These are phyloP conservation scores for Jackrogersella minutella DNA, from an alignment of 495 filamentous ascomycete genomes.

Conservation along the genomic window DNA sequence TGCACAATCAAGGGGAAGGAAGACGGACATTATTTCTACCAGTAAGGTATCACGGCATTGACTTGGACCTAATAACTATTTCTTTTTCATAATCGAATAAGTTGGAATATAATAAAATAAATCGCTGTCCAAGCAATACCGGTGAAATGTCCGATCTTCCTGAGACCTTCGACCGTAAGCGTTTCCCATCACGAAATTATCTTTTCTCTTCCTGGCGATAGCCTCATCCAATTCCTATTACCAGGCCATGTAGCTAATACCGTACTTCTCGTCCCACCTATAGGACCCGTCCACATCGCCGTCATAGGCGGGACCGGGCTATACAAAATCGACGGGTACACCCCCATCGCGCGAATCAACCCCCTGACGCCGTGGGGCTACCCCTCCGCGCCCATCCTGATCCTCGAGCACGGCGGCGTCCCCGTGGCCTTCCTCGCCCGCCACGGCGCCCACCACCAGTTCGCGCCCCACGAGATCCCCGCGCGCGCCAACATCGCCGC, in stretches of 20 bases:
- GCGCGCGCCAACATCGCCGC: constrained; percentile 95
- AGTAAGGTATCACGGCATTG: neutral
- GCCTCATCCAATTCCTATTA: constrained; percentile 5
- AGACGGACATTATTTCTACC: too few species aligned
- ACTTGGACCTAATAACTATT: neutral
- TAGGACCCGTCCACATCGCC: constrained; percentile 85
- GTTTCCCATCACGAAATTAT: neutral
- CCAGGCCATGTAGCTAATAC: constrained; percentile 8
- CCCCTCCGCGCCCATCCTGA: constrained; percentile 88
- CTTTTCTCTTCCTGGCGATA: constrained; percentile 5
- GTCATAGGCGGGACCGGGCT: constrained; percentile 98
- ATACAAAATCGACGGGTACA: constrained; percentile 72
- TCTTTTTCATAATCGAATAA: neutral
- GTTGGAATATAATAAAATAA: constrained; percentile 6
- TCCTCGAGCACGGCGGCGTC: constrained; percentile 82
- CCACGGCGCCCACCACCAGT: constrained; percentile 86
- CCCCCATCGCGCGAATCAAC: constrained; percentile 76
- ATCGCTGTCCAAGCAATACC: constrained; percentile 42
- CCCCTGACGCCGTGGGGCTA: constrained; percentile 87
- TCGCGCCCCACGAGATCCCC: constrained; percentile 91
- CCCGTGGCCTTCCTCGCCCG: constrained; percentile 94
- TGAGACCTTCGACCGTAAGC: constrained; percentile 62
- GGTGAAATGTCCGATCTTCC: constrained; percentile 64
- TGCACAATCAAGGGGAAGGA: neutral
- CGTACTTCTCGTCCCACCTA: neutral